Evolutionary conservation across 805 yeast species (phyloP).

Genomic region (Saccharomycopsis sp.): DNA sequence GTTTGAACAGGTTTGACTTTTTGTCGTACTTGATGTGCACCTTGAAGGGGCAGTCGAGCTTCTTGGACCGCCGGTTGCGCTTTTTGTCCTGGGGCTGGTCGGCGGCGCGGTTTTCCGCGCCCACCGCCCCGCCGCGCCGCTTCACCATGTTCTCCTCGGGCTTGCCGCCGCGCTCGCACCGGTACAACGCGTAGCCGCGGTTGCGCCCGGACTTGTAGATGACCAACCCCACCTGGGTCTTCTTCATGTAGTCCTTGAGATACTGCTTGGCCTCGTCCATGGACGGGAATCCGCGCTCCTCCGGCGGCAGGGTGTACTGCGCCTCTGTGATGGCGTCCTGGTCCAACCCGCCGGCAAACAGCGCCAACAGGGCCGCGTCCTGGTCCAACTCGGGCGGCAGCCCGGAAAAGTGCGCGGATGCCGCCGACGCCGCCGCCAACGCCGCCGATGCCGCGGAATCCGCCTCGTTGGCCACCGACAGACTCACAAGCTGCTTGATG

Average conservation of each 20-base stretch:
- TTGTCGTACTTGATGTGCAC: constrained; percentile 19
- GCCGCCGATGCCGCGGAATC: constrained; percentile 1
- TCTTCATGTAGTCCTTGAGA: constrained; percentile 16
- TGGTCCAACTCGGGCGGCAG: not conserved
- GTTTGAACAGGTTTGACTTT: constrained; percentile 6
- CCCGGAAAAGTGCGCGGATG: not conserved
- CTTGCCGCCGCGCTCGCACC: constrained; percentile 21
- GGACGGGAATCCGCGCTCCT: constrained; percentile 15
- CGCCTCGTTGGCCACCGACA: not conserved
- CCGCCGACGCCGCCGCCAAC: not conserved
- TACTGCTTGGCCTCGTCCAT: constrained; percentile 20
- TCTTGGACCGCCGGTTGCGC: constrained; percentile 15
- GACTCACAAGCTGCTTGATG: not conserved
- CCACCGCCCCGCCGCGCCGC: constrained; percentile 6
- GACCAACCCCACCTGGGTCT: constrained; percentile 16
- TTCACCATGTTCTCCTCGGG: constrained; percentile 19
- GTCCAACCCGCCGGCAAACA: not conserved
- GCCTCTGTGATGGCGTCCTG: constrained; percentile 1
- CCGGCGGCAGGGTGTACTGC: constrained; percentile 8
- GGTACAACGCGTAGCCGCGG: constrained; percentile 21
- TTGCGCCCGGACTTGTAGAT: constrained; percentile 21
- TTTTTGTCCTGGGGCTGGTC: constrained; percentile 5
- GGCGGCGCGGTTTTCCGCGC: not conserved
- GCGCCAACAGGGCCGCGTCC: not conserved
- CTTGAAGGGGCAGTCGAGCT: constrained; percentile 18